Evolutionary conservation across 2,329 filamentous ascomycete genomes (phyloP).

Genomic region (Talaromyces atroroseus): DNA sequence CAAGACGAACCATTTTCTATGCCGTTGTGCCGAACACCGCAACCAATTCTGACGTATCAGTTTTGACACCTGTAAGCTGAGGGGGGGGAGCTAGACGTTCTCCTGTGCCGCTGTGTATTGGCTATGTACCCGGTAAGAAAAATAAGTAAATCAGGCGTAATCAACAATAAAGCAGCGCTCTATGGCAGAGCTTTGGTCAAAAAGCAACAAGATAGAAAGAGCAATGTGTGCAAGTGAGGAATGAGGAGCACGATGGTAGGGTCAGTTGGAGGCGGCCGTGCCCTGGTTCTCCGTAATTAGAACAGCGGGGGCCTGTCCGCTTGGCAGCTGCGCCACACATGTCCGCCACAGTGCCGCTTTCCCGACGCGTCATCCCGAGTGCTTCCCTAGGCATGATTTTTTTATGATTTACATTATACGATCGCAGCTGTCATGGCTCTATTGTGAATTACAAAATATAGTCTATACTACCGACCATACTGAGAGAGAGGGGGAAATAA

Average conservation of each 20-base stretch:
- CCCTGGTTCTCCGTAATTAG: neutral
- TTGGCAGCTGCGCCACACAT: neutral
- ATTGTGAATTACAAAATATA: no score
- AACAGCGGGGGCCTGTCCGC: neutral
- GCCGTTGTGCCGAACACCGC: constrained; percentile 26
- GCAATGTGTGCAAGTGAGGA: neutral
- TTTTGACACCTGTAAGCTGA: constrained; percentile 7
- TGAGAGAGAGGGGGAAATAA: neutral
- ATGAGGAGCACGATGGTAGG: no score
- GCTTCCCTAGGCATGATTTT: no score
- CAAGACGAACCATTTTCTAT: constrained; percentile 29
- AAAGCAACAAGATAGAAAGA: neutral
- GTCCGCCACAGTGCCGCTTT: neutral
- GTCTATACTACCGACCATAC: no score
- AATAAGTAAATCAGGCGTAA: neutral
- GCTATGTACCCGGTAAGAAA: neutral
- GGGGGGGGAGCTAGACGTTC: neutral
- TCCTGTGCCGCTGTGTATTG: neutral
- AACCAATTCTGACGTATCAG: constrained; percentile 26
- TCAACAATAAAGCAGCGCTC: neutral
- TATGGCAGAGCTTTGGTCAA: neutral
- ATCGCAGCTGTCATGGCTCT: neutral
- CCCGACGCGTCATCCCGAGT: neutral
- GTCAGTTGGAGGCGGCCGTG: neutral
- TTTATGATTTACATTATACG: no score